phyloP scores from a whole-genome alignment of 2,329 filamentous ascomycete species.

The Colletotrichum gloeosporioides region DNA sequence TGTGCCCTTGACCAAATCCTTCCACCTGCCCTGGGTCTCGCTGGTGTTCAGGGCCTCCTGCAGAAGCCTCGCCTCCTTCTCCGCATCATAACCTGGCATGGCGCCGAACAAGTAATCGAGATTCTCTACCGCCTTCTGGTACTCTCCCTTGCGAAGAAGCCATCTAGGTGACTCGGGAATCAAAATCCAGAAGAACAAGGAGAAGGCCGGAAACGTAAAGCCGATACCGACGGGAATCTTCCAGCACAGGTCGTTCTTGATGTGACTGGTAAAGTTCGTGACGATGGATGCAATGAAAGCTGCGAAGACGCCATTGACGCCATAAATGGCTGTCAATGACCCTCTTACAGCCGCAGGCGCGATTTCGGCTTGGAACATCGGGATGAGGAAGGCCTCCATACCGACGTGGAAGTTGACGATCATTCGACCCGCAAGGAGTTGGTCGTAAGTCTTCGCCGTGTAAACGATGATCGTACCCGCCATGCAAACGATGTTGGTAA shows the following conservation, averaged over 20 bases:
- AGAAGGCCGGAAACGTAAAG: constrained; percentile 21
- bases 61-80: constrained; percentile 20
- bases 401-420: constrained; percentile 25
- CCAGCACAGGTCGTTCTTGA: constrained; percentile 22
- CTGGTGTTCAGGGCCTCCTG: constrained; percentile 16
- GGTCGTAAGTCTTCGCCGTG: constrained; percentile 14
- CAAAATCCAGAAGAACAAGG: constrained; percentile 16
- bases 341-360: constrained; percentile 25
- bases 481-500: constrained; percentile 24
- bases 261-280: constrained; percentile 24
- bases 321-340: constrained; percentile 21
- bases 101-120: constrained; percentile 22
- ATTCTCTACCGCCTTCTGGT: constrained; percentile 18
- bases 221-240: constrained; percentile 23
- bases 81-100: constrained; percentile 17
- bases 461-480: constrained; percentile 16
- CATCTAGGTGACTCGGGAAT: constrained; percentile 33
- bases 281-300: constrained; percentile 25
- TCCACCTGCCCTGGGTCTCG: constrained; percentile 6
- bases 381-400: constrained; percentile 24
- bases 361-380: constrained; percentile 27
- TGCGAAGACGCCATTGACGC: constrained; percentile 25
- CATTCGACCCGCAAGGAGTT: constrained; percentile 22
- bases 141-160: constrained; percentile 26
- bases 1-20: constrained; percentile 10